Conservation (phyloP, 2,329 filamentous ascomycete species). For the Ilyonectria destructans region DNA sequence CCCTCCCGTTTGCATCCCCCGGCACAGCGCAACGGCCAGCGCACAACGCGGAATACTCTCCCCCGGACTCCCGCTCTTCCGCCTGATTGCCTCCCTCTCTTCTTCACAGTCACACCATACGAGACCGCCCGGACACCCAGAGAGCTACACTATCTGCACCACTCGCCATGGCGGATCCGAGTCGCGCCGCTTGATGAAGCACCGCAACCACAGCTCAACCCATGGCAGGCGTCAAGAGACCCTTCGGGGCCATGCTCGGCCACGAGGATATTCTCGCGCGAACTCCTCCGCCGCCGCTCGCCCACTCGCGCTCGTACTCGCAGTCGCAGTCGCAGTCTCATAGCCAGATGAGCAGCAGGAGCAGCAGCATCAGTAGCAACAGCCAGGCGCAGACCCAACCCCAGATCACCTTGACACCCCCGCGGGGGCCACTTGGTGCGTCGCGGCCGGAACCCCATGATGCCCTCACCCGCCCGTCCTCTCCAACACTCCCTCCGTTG, state of each 20-base stretch:
- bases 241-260: slow-evolving; percentile 54
- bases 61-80: slow-evolving; percentile 16
- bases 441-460: slow-evolving; percentile 40
- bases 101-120: slow-evolving; percentile 6
- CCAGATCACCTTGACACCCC: slow-evolving; percentile 24
- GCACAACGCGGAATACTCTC: slow-evolving; percentile 13
- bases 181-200: slow-evolving; percentile 41
- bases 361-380: slow-evolving; percentile 37
- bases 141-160: slow-evolving; percentile 11
- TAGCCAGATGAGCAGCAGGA: slow-evolving; percentile 36
- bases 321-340: slow-evolving; percentile 34
- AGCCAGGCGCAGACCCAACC: slow-evolving; percentile 38
- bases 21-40: slow-evolving; percentile 2
- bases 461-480: slow-evolving; percentile 47
- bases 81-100: background rate
- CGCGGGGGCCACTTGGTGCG: slow-evolving; percentile 20
- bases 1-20: slow-evolving; percentile 10
- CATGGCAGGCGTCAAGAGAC: slow-evolving; percentile 61
- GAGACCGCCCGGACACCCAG: slow-evolving; percentile 6
- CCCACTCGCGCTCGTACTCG: slow-evolving; percentile 15
- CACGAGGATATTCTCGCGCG: slow-evolving; percentile 46
- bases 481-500: slow-evolving; percentile 45
- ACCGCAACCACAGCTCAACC: slow-evolving; percentile 37
- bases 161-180: slow-evolving; percentile 38
- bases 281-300: slow-evolving; percentile 23